Percentiles rank a stretch among this genome's conserved stretches.
These are phyloP conservation scores for Sporothrix phasma DNA, from an alignment of 2,329 filamentous ascomycete genomes.

Conservation along the genomic window DNA sequence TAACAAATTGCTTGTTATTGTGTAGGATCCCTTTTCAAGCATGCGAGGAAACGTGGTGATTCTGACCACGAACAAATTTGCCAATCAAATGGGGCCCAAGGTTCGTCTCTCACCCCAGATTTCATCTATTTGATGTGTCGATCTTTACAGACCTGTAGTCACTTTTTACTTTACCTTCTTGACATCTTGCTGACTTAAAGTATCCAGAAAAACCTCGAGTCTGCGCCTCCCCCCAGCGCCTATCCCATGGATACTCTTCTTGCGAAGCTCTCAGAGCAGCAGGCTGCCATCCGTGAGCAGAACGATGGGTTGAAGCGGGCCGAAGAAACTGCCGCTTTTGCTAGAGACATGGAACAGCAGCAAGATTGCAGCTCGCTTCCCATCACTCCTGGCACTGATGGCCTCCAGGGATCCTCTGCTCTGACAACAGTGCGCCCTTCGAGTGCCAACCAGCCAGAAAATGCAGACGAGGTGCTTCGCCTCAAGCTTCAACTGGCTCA, in stretches of 20 bases:
- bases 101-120: constrained; percentile 26
- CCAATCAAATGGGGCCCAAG: constrained; percentile 45
- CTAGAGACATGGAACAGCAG: constrained; percentile 35
- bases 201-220: constrained; percentile 36
- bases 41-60: constrained; percentile 37
- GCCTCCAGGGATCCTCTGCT: constrained; percentile 34
- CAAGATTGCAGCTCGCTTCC: constrained; percentile 50
- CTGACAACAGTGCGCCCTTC: constrained; percentile 43
- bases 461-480: constrained; percentile 50
- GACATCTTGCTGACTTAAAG: neutral
- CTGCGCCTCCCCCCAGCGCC: constrained; percentile 28
- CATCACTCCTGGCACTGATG: constrained; percentile 51
- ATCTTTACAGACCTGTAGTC: neutral
- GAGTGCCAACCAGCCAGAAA: constrained; percentile 39
- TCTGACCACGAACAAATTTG: constrained; percentile 44
- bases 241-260: constrained; percentile 62
- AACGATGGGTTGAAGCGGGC: constrained; percentile 40
- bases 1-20: neutral
- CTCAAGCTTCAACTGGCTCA: constrained; percentile 62
- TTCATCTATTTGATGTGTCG: neutral
- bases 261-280: constrained; percentile 64
- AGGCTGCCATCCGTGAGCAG: constrained; percentile 49
- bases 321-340: constrained; percentile 30
- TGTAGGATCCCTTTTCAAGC: constrained; percentile 15
- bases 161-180: constrained; percentile 16